Percentiles rank a stretch among this genome's conserved stretches.
Evolutionary conservation across 2,329 filamentous ascomycete species (phyloP).

Genomic region (Diaporthe sp.): DNA sequence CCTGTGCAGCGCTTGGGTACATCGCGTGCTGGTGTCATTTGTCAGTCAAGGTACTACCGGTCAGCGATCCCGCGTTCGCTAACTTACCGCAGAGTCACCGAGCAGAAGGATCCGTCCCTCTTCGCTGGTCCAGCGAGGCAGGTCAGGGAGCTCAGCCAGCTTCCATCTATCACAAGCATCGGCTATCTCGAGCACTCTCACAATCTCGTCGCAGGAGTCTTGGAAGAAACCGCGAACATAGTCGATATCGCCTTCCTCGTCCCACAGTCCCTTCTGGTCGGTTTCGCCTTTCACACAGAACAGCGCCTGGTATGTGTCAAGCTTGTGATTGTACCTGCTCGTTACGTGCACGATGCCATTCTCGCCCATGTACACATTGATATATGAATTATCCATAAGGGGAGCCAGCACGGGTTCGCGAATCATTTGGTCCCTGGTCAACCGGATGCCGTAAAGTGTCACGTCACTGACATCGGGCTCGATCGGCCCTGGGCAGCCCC

Average conservation of each 20-base stretch:
- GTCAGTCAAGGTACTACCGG: not conserved
- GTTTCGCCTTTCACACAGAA: slow-evolving; percentile 38
- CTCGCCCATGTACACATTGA: slow-evolving; percentile 38
- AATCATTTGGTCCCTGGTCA: slow-evolving; percentile 26
- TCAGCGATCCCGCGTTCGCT: not conserved
- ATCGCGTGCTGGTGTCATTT: slow-evolving; percentile 24
- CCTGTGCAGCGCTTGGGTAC: slow-evolving; percentile 25
- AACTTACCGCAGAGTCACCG: slow-evolving; percentile 36
- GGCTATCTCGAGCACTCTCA: slow-evolving; percentile 31
- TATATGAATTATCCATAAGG: slow-evolving; percentile 36
- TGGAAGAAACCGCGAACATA: slow-evolving; percentile 36
- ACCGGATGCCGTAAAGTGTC: slow-evolving; percentile 37
- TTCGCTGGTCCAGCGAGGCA: slow-evolving; percentile 38
- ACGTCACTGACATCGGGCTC: slow-evolving; percentile 36
- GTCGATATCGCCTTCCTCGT: slow-evolving; percentile 39
- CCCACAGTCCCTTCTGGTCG: slow-evolving; percentile 39
- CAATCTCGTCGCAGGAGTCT: slow-evolving; percentile 34
- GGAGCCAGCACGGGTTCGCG: slow-evolving; percentile 15
- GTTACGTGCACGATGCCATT: slow-evolving; percentile 35
- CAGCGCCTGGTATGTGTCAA: slow-evolving; percentile 27
- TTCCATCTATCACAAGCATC: slow-evolving; percentile 38
- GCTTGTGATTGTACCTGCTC: slow-evolving; percentile 35
- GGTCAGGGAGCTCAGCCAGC: slow-evolving; percentile 38
- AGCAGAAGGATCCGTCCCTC: slow-evolving; percentile 36
- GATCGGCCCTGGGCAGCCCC: slow-evolving; percentile 8